phyloP scores from a whole-genome alignment of 768 basidiomycete species.

The Candolleomyces efflorescens region DNA sequence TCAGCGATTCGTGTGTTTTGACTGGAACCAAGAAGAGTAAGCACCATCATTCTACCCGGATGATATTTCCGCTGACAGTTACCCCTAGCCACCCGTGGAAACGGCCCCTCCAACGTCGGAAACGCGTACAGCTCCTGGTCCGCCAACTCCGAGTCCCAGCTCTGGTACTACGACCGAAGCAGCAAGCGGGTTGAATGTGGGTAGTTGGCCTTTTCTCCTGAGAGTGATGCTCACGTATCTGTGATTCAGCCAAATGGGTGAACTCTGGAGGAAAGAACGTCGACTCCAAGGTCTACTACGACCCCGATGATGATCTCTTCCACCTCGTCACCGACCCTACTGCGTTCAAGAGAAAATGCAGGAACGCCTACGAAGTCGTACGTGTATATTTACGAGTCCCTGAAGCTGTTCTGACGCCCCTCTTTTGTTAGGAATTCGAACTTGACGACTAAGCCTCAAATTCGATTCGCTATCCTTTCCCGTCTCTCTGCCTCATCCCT shows the following conservation, averaged over 20 bases:
- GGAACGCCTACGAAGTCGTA: slow-evolving; percentile 7
- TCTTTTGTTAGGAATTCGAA: not conserved
- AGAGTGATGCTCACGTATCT: not conserved
- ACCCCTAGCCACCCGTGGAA: not conserved
- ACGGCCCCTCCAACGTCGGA: slow-evolving; percentile 7
- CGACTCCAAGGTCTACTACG: slow-evolving; percentile 6
- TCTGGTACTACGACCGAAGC: slow-evolving; percentile 4
- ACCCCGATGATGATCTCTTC: slow-evolving; percentile 8
- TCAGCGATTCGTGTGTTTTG: slow-evolving; percentile 3
- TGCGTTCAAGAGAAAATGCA: not conserved
- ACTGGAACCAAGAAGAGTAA: slow-evolving; percentile 5
- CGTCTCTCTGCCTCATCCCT: not conserved
- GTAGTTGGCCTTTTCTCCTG: not conserved
- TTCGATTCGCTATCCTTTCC: not conserved
- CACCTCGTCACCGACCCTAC: slow-evolving; percentile 6
- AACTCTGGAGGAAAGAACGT: slow-evolving; percentile 4
- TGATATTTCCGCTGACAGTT: not conserved
- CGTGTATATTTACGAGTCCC: not conserved
- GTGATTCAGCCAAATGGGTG: slow-evolving; percentile 7
- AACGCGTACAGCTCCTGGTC: slow-evolving; percentile 5
- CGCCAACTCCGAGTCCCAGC: slow-evolving; percentile 9
- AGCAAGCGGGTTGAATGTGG: slow-evolving; percentile 1
- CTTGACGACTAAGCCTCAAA: not conserved
- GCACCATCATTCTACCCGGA: not conserved
- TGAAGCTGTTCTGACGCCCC: not conserved